Evolutionary conservation across 176 grass and related monocot species (phyloP), one percentile per base, ranked within the genome.

Genomic region (Lolium perenne): DNA sequence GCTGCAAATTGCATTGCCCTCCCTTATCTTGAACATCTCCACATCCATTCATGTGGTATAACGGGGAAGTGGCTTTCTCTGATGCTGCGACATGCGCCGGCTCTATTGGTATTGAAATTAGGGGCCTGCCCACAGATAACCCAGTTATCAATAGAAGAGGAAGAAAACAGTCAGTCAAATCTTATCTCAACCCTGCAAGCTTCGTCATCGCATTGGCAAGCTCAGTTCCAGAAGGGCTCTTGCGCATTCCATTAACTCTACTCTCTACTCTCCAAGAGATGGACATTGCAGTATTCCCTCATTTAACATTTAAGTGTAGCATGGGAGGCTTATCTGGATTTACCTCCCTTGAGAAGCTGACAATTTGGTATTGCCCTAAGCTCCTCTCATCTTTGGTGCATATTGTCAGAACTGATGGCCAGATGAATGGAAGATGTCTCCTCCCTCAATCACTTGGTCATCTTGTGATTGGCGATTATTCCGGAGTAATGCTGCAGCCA

Each of bases 261-360:
- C 10, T 79, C 1, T 4, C 20, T 23, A 45, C 77, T 62, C 56
- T 79, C 11, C 23, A 79, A 26, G 9, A 38, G 13, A 13, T 88
- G 14, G 41, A 43, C 41, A 43, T 43, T 43, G 41, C 41, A 1
- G 0, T 20, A 57, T 83, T 14, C 0, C 0, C 0, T 1, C 0
- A 21, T 63, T 4, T 58, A 10, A 65, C n/a, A 49, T 83, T 50
- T 60, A 47, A 23, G 18, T 4, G 3, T 5, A 55, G n/a, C 67
- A 72, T 11, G 2, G 51, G 11, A 45, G 66, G 35, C 4, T 59
- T 72, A 0, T 16, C 50, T 20, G 67, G 67, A 47, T 83, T 56
- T 22, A 59, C 51, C 14, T 25, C 53, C 14, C 67, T 72, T 3
- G n/a, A 45, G 67, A 0, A 12, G 8, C 81, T 83, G 46, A 0